Evolutionary conservation across 1,284 basidiomycete genomes (phyloP), one percentile per base, ranked within the genome.

Genomic region (Gymnopus androsaceus): DNA sequence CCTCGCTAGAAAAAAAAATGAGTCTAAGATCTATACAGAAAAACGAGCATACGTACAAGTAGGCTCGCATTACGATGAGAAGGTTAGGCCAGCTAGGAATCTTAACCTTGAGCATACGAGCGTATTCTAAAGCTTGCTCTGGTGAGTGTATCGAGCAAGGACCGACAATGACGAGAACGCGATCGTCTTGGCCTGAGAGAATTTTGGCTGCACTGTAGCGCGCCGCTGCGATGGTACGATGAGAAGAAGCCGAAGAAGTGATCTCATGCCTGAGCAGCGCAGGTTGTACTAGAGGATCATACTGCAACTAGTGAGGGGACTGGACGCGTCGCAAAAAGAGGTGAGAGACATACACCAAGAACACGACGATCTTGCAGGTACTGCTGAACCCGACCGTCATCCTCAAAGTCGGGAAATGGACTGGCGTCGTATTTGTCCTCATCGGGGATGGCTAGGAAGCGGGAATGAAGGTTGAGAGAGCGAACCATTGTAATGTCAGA

Each of bases 131-230:
- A 3, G 96, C 95, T 71, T 95, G 92, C 47, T 88, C 84, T 3
- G 92, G 75, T 28, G 87, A 92, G 73, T 99, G 96, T 63, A 99
- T 97, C 3, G 93, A 96, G 79, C 96, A 99, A 17, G 96, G 96
- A 3, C 96, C 96, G 60, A 97, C 90, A 64, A 98, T 80, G 67
- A 97, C 94, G 48, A 98, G 78, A 1, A 98, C 62, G 48, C 94
- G 85, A 64, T 93, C 88, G 66, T 95, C 94, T 45, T 85, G 82
- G 25, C 94, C 93, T 3, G 89, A 84, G 40, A 95, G 78, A 63
- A 96, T 85, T 57, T 84, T 79, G 1, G 93, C 88, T 0, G 91
- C 83, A 57, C 81, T 79, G 74, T 84, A 87, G 63, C 95, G 87
- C n/a, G 92, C 87, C 12, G 79, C 72, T 7, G 90, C 85, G 69